A percentile compares a stretch with the other conserved stretches of the same genome.
Conservation (phyloP, 495 filamentous ascomycete species). For the Talaromyces nanjingensis region DNA sequence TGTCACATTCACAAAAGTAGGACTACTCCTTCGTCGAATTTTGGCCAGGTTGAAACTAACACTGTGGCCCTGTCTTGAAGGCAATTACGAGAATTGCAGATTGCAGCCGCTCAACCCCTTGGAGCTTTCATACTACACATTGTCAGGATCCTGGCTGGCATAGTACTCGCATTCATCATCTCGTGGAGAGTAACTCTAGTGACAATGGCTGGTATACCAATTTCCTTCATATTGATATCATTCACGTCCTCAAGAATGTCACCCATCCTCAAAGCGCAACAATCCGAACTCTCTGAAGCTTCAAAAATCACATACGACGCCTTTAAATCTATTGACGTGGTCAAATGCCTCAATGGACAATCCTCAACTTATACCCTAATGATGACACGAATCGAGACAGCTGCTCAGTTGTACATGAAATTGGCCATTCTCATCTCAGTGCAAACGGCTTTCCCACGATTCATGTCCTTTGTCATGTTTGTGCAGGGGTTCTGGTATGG, state of each 20-base stretch:
- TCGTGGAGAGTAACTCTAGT: slow-evolving; percentile 83
- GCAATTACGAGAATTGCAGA: slow-evolving; percentile 75
- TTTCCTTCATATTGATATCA: slow-evolving; percentile 53
- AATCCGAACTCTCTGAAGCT: slow-evolving; percentile 57
- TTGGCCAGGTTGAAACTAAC: background rate
- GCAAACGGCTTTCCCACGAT: slow-evolving; percentile 64
- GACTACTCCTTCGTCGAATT: slow-evolving; percentile 14
- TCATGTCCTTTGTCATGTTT: slow-evolving; percentile 74
- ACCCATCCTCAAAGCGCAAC: slow-evolving; percentile 60
- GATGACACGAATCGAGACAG: slow-evolving; percentile 44
- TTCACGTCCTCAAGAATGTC: slow-evolving; percentile 55
- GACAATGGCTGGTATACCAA: slow-evolving; percentile 67
- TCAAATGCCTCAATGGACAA: slow-evolving; percentile 82
- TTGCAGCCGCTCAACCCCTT: slow-evolving; percentile 69
- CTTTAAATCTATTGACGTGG: slow-evolving; percentile 68
- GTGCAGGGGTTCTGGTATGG: slow-evolving; percentile 93
- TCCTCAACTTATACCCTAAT: slow-evolving; percentile 64
- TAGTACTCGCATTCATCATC: slow-evolving; percentile 65
- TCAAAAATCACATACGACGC: slow-evolving; percentile 66
- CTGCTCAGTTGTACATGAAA: slow-evolving; percentile 56
- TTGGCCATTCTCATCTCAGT: slow-evolving; percentile 61
- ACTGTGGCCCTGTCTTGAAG: slow-evolving; percentile 30
- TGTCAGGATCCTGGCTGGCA: slow-evolving; percentile 52
- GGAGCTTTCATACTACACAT: slow-evolving; percentile 59
- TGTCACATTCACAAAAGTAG: slow-evolving; percentile 70